phyloP scores from a whole-genome alignment of 208 protist genomes.

The Tritrichomonas musculus region DNA sequence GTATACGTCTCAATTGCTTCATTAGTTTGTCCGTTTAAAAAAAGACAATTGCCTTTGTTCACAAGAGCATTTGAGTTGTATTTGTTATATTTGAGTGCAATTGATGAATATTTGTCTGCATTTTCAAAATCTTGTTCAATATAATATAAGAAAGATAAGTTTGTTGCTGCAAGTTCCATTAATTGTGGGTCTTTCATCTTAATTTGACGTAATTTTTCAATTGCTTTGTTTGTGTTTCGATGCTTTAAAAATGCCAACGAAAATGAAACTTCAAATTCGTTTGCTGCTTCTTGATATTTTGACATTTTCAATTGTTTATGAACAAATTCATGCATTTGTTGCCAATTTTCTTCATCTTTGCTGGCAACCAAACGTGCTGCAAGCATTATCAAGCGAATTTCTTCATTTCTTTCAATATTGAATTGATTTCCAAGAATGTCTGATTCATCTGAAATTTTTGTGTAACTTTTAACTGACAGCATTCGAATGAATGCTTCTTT shows the following conservation, averaged over 20 bases:
- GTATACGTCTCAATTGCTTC: conserved; percentile 72
- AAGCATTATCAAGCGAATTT: background rate
- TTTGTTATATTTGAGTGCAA: conserved; percentile 75
- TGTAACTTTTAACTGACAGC: background rate
- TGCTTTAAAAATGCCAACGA: background rate
- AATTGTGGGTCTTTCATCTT: background rate
- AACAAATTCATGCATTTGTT: background rate
- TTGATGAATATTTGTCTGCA: conserved; percentile 82
- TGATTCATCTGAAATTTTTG: background rate
- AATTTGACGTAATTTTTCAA: background rate
- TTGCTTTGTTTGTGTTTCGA: background rate
- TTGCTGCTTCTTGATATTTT: background rate
- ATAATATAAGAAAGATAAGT: conserved; percentile 91
- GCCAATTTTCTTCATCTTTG: background rate
- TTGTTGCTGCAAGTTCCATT: conserved; percentile 69
- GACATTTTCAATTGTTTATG: background rate
- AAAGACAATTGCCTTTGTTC: conserved; percentile 86
- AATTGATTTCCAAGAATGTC: conserved; percentile 14
- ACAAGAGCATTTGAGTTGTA: conserved; percentile 88
- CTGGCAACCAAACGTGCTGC: background rate
- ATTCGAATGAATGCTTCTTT: background rate
- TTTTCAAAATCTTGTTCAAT: conserved; percentile 86
- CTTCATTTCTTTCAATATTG: background rate
- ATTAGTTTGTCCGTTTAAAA: conserved; percentile 69
- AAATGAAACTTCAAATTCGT: conserved; percentile 7